Evolutionary conservation across 2,329 filamentous ascomycete genomes (phyloP).

Genomic region (Colletotrichum abscissum): DNA sequence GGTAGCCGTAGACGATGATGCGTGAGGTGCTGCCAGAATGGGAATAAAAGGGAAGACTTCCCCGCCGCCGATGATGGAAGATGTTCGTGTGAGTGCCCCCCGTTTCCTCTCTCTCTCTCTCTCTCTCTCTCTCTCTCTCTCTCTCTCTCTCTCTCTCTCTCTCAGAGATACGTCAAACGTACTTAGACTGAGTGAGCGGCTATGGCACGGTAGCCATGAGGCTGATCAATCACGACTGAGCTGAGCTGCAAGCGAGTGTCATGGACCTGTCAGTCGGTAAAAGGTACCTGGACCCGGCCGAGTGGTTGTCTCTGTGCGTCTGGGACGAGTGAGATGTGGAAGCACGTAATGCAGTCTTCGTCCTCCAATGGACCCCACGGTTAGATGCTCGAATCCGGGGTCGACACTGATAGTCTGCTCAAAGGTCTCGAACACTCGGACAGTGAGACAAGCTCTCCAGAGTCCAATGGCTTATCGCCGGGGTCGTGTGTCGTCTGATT

Average conservation of each 20-base stretch:
- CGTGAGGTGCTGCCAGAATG: neutral
- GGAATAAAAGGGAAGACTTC: slow-evolving; percentile 1
- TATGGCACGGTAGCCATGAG: slow-evolving; percentile 18
- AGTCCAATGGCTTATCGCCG: neutral
- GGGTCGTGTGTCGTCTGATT: slow-evolving; percentile 19
- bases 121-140: neutral
- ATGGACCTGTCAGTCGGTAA: neutral
- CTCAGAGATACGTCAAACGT: neutral
- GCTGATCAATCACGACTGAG: slow-evolving; percentile 20
- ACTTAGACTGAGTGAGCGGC: neutral
- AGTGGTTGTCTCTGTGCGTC: slow-evolving; percentile 1
- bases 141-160: neutral
- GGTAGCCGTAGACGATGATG: neutral
- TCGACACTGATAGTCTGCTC: neutral
- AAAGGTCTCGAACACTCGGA: neutral
- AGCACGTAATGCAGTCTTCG: neutral
- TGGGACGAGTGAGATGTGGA: neutral
- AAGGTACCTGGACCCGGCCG: neutral
- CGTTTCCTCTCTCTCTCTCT: slow-evolving; percentile 10
- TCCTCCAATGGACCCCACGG: neutral
- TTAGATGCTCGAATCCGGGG: neutral
- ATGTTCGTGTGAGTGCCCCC: neutral
- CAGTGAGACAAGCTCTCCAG: neutral
- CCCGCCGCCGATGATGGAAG: slow-evolving; percentile 20
- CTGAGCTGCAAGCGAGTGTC: slow-evolving; percentile 7